Evolutionary conservation across 1,284 basidiomycete species (phyloP).

Genomic region (Leccinum holopus): DNA sequence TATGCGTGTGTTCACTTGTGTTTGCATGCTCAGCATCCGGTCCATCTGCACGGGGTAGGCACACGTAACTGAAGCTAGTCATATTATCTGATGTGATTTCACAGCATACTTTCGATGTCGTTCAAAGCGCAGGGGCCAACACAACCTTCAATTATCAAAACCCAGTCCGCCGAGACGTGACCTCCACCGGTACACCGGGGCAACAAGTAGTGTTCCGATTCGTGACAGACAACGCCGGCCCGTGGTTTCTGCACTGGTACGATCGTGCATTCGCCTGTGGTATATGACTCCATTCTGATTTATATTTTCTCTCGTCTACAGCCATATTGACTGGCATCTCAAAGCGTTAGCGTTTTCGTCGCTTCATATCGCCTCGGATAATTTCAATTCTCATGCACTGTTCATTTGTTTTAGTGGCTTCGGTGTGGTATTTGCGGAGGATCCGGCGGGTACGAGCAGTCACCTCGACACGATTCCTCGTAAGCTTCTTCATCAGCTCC

Average conservation of each 20-base stretch:
- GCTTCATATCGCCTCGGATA: not conserved
- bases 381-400: not conserved
- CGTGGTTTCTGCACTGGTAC: not conserved
- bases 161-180: not conserved
- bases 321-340: not conserved
- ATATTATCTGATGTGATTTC: not conserved
- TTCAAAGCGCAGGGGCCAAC: not conserved
- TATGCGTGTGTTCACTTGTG: constrained; percentile 1
- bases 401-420: not conserved
- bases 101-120: not conserved
- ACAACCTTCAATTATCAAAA: not conserved
- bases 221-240: not conserved
- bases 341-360: not conserved
- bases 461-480: not conserved
- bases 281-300: not conserved
- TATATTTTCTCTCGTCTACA: not conserved
- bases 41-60: constrained; percentile 31
- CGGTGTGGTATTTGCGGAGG: not conserved
- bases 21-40: constrained; percentile 32
- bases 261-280: not conserved
- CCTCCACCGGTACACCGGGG: not conserved
- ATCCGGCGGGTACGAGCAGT: not conserved
- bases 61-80: not conserved
- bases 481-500: not conserved
- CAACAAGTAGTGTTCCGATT: not conserved